Conservation (phyloP, 1,284 basidiomycete genomes). For the Ustilago vetiveriae region DNA sequence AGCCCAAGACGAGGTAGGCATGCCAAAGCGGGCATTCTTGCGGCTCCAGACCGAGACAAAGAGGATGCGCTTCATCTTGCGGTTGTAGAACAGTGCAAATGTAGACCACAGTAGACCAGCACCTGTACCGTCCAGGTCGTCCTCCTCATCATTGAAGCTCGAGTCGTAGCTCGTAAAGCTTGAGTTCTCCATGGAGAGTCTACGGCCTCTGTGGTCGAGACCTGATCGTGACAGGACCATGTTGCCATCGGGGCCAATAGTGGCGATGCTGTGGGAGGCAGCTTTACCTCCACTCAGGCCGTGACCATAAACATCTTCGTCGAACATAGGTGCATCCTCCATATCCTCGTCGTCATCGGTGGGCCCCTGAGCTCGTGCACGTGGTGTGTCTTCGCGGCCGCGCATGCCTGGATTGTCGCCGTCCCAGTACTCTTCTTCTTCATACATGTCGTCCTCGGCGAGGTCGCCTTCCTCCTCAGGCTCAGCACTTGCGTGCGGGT, state of each 20-base stretch:
- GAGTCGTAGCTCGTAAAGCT: conserved; percentile 39
- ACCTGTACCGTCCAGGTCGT: conserved; percentile 73
- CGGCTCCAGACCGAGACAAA: conserved; percentile 95
- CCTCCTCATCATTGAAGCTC: conserved; percentile 70
- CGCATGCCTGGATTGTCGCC: conserved; percentile 44
- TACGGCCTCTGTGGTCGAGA: conserved; percentile 14
- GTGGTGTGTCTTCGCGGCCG: conserved; percentile 43
- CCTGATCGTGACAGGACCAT: conserved; percentile 30
- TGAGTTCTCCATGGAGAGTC: conserved; percentile 25
- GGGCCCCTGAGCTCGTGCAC: conserved; percentile 19
- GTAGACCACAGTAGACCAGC: conserved; percentile 91
- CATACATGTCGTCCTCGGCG: conserved; percentile 68
- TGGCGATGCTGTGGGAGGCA: conserved; percentile 25
- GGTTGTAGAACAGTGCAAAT: conserved; percentile 96
- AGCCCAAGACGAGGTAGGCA: conserved; percentile 36
- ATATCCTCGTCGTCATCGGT: conserved; percentile 48
- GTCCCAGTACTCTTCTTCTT: conserved; percentile 66
- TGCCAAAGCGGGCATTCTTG: conserved; percentile 69
- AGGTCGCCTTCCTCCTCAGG: conserved; percentile 71
- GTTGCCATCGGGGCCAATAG: conserved; percentile 40
- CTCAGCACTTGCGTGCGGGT: conserved; percentile 79
- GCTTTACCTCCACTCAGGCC: conserved; percentile 40
- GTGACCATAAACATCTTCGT: conserved; percentile 61
- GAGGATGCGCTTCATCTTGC: conserved; percentile 86
- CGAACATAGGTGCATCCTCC: conserved; percentile 63